Percentiles rank a stretch among this genome's conserved stretches.
Evolutionary conservation across 1,284 basidiomycete genomes (phyloP).

Genomic region (Chalciporus piperatoides): DNA sequence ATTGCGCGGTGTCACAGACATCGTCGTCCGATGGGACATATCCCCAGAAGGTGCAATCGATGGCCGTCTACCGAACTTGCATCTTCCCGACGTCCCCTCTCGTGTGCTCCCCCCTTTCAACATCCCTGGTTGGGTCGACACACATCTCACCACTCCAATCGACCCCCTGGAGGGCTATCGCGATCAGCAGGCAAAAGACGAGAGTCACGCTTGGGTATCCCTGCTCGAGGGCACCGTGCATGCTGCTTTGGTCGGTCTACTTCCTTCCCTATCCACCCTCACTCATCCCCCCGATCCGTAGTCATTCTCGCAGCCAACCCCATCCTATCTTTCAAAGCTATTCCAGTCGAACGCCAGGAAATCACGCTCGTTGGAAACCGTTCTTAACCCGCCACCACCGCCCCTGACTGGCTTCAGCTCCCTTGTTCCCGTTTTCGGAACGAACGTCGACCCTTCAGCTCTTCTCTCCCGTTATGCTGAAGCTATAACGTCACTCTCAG

Average conservation of each 20-base stretch:
- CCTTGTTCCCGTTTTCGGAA: constrained; percentile 56
- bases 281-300: constrained; percentile 23
- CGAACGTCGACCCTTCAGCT: constrained; percentile 46
- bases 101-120: constrained; percentile 58
- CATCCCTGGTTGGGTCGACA: constrained; percentile 71
- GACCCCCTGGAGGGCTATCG: constrained; percentile 62
- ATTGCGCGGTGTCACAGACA: constrained; percentile 51
- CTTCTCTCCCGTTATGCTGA: constrained; percentile 62
- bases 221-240: constrained; percentile 72
- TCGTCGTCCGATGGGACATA: constrained; percentile 64
- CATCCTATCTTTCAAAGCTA: constrained; percentile 40
- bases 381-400: constrained; percentile 60
- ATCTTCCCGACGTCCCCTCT: constrained; percentile 43
- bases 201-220: constrained; percentile 75
- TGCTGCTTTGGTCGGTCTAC: constrained; percentile 58
- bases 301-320: constrained; percentile 45
- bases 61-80: constrained; percentile 62
- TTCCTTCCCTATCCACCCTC: not conserved
- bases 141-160: constrained; percentile 39
- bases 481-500: constrained; percentile 66
- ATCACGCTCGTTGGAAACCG: constrained; percentile 38
- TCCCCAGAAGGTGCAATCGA: constrained; percentile 63
- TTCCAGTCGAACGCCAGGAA: constrained; percentile 33
- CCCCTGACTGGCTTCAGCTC: constrained; percentile 66
- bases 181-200: constrained; percentile 55